Percentiles rank a stretch among this genome's conserved stretches.
Evolutionary conservation across 495 filamentous ascomycete species (phyloP).

Genomic region (Aspergillus bridgeri): DNA sequence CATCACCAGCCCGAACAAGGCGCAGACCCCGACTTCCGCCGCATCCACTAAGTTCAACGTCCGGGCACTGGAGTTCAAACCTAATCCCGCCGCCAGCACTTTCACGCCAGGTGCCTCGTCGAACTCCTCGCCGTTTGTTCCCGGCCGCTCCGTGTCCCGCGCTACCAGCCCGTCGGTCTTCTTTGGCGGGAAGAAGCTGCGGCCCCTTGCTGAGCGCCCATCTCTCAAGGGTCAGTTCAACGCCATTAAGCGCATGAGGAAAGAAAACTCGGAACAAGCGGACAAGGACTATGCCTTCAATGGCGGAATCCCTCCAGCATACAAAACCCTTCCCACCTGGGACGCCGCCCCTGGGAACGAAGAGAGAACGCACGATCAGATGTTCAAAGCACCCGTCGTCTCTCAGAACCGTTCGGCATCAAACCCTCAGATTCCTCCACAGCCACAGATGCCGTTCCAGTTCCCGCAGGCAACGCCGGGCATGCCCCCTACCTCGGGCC

Average conservation of each 20-base stretch:
- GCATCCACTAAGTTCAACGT: constrained; percentile 73
- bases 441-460: constrained; percentile 74
- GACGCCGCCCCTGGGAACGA: constrained; percentile 58
- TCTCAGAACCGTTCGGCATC: constrained; percentile 60
- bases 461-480: constrained; percentile 45
- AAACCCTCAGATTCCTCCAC: constrained; percentile 64
- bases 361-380: constrained; percentile 67
- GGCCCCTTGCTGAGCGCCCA: constrained; percentile 48
- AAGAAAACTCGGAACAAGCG: constrained; percentile 47
- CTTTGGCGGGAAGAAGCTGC: constrained; percentile 61
- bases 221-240: constrained; percentile 68
- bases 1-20: constrained; percentile 42
- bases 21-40: constrained; percentile 49
- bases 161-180: constrained; percentile 47
- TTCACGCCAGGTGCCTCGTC: constrained; percentile 68
- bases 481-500: constrained; percentile 44
- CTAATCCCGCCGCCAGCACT: constrained; percentile 69
- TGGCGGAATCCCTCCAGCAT: constrained; percentile 72
- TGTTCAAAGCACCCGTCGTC: constrained; percentile 65
- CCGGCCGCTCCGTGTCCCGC: constrained; percentile 50
- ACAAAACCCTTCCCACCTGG: constrained; percentile 79
- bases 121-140: constrained; percentile 57
- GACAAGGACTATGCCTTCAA: constrained; percentile 55
- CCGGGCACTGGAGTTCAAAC: constrained; percentile 77
- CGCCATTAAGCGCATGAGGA: constrained; percentile 68